phyloP scores from a whole-genome alignment of 257 asterid species.

The Coffea canephora region DNA sequence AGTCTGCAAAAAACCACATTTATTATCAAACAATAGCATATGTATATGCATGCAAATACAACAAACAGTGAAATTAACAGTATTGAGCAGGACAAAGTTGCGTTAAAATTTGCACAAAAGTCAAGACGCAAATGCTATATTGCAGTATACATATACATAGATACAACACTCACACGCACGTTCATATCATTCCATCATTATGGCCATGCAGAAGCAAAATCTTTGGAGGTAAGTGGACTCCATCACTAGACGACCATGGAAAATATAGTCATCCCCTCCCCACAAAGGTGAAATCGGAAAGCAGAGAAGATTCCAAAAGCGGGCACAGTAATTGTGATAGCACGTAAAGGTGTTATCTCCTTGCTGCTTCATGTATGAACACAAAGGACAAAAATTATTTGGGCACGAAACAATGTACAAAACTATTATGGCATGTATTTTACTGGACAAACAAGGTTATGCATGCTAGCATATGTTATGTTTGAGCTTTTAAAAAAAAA shows the following conservation, averaged over 20 bases:
- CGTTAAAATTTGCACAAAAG: conserved; percentile 35
- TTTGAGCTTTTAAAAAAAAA: background rate
- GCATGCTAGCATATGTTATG: background rate
- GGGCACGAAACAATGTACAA: conserved; percentile 30
- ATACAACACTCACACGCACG: background rate
- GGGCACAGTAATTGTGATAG: conserved; percentile 43
- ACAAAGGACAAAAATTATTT: conserved; percentile 31
- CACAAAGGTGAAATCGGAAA: conserved; percentile 18
- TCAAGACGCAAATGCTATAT: conserved; percentile 26
- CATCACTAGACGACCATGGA: conserved; percentile 8
- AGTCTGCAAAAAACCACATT: background rate
- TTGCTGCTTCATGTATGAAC: conserved; percentile 27
- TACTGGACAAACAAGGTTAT: conserved; percentile 29
- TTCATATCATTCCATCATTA: conserved; percentile 36
- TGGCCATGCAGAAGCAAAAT: conserved; percentile 18
- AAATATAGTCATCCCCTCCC: background rate
- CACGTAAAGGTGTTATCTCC: conserved; percentile 47
- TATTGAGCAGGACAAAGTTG: conserved; percentile 37
- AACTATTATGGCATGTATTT: conserved; percentile 14
- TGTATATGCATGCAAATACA: background rate
- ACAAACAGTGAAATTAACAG: background rate
- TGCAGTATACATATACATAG: background rate
- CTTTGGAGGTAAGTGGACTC: conserved; percentile 20
- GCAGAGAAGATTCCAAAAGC: conserved; percentile 52
- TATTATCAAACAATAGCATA: background rate